Evolutionary conservation across 2,329 filamentous ascomycete genomes (phyloP).

Genomic region (Claviceps sp.): DNA sequence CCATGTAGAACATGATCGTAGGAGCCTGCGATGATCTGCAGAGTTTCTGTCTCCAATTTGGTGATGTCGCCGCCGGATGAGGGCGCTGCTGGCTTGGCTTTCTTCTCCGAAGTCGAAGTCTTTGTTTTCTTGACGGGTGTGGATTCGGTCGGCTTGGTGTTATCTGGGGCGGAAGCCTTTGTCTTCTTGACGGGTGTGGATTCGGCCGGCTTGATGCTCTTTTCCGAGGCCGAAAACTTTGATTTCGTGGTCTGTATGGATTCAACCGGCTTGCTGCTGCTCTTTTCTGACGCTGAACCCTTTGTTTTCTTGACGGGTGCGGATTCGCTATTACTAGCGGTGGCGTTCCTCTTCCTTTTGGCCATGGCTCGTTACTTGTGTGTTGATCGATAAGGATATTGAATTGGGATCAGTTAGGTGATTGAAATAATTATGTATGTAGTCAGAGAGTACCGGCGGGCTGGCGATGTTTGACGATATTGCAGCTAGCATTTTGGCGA

Average conservation of each 20-base stretch:
- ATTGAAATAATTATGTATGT: too few species aligned
- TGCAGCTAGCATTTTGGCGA: too few species aligned
- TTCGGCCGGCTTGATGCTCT: neutral
- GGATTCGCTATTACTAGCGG: constrained; percentile 13
- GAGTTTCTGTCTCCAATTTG: constrained; percentile 30
- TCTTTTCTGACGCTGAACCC: constrained; percentile 2
- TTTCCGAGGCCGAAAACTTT: constrained; percentile 10
- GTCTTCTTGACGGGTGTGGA: constrained; percentile 17
- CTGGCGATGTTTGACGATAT: neutral
- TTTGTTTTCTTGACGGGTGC: constrained; percentile 21
- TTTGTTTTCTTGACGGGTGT: constrained; percentile 21
- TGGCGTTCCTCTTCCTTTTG: constrained; percentile 35
- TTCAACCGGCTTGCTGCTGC: constrained; percentile 4
- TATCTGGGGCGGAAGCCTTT: constrained; percentile 10
- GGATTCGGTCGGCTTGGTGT: constrained; percentile 7
- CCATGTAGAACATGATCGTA: constrained; percentile 92
- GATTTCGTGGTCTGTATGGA: constrained; percentile 19
- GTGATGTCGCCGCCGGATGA: neutral
- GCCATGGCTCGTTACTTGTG: constrained; percentile 18
- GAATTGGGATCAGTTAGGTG: too few species aligned
- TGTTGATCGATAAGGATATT: too few species aligned
- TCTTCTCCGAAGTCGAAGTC: constrained; percentile 3
- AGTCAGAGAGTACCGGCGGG: too few species aligned
- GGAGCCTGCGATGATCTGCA: constrained; percentile 85
- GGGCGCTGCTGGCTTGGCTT: neutral